phyloP scores from a whole-genome alignment of 257 asterid species.

The Fraxinus quadrangulata region DNA sequence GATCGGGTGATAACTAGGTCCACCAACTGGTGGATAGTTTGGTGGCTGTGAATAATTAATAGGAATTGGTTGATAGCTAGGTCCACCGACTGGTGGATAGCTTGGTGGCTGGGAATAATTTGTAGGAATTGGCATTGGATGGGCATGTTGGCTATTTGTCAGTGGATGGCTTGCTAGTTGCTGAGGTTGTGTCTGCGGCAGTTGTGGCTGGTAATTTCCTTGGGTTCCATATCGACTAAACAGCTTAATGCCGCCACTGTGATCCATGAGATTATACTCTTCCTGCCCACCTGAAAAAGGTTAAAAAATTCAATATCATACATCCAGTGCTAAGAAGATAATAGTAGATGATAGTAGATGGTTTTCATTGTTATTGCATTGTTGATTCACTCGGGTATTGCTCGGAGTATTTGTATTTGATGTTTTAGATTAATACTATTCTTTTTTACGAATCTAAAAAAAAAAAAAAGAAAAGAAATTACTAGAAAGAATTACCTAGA shows the following conservation, averaged over 20 bases:
- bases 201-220: conserved; percentile 34
- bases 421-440: too few species aligned
- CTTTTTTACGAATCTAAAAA: too few species aligned
- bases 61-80: conserved; percentile 43
- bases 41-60: conserved; percentile 36
- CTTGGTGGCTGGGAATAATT: conserved; percentile 32
- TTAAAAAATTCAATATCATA: not conserved
- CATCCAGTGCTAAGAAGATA: not conserved
- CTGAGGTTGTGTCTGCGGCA: conserved; percentile 6
- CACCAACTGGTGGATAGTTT: conserved; percentile 3
- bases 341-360: too few species aligned
- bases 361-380: too few species aligned
- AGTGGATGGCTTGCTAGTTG: conserved; percentile 39
- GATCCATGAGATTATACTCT: conserved; percentile 43
- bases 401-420: too few species aligned
- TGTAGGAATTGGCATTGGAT: conserved; percentile 41
- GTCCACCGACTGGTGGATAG: conserved; percentile 16
- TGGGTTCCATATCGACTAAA: conserved; percentile 33
- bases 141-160: conserved; percentile 30
- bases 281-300: conserved; percentile 47
- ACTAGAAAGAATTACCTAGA: conserved; percentile 17
- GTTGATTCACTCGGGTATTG: too few species aligned
- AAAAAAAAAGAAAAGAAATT: not conserved
- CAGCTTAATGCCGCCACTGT: conserved; percentile 37
- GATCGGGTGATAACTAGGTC: conserved; percentile 33